phyloP scores from a whole-genome alignment of 345 rosid species.

The Hypericum perforatum region DNA sequence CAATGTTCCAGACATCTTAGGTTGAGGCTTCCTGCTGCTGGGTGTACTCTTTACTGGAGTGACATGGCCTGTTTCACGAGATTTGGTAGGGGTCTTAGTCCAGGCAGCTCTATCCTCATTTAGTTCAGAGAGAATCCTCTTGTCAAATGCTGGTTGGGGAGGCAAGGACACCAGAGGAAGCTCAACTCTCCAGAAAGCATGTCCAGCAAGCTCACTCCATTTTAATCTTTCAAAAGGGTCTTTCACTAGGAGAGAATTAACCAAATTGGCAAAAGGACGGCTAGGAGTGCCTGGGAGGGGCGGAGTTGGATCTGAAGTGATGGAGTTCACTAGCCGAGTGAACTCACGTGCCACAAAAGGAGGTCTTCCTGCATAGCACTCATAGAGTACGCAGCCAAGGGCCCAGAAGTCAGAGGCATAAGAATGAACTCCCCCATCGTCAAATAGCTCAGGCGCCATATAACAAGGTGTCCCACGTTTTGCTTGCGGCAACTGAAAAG shows the following conservation, averaged over 20 bases:
- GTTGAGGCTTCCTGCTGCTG: slow-evolving; percentile 43
- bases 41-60: slow-evolving; percentile 61
- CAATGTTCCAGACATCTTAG: slow-evolving; percentile 45
- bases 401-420: slow-evolving; percentile 99
- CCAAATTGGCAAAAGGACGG: slow-evolving; percentile 61
- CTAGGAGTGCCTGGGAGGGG: slow-evolving; percentile 86
- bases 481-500: slow-evolving; percentile 55
- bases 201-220: slow-evolving; percentile 77
- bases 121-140: slow-evolving; percentile 65
- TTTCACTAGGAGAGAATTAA: slow-evolving; percentile 80
- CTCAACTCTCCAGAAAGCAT: slow-evolving; percentile 82
- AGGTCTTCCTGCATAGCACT: slow-evolving; percentile 85
- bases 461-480: slow-evolving; percentile 97
- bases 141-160: slow-evolving; percentile 78
- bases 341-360: slow-evolving; percentile 84
- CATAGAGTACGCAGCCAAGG: slow-evolving; percentile 91
- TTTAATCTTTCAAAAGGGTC: slow-evolving; percentile 91
- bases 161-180: slow-evolving; percentile 49
- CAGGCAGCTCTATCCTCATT: slow-evolving; percentile 54
- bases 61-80: slow-evolving; percentile 51
- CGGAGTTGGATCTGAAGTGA: slow-evolving; percentile 81
- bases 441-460: slow-evolving; percentile 99
- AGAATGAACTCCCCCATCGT: slow-evolving; percentile 95
- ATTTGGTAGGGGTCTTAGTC: slow-evolving; percentile 69
- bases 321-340: slow-evolving; percentile 80